Percentiles rank a stretch among this genome's conserved stretches.
Evolutionary conservation across 768 basidiomycete genomes (phyloP).

Genomic region (Phylloporus sp.): DNA sequence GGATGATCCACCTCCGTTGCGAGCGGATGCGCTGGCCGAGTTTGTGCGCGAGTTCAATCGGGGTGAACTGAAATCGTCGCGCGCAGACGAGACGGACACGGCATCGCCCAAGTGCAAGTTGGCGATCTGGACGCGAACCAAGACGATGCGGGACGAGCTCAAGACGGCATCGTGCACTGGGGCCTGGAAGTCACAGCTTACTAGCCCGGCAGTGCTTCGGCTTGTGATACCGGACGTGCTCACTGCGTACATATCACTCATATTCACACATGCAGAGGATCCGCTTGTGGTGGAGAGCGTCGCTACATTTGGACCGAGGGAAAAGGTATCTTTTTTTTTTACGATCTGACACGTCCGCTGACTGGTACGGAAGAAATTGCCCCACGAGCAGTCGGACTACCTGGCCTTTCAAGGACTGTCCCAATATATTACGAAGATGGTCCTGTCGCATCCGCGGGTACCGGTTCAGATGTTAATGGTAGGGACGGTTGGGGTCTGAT

Average conservation of each 20-base stretch:
- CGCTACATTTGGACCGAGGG: conserved; percentile 68
- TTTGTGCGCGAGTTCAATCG: conserved; percentile 60
- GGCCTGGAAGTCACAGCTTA: conserved; percentile 12
- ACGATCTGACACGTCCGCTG: not conserved
- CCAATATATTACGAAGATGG: conserved; percentile 58
- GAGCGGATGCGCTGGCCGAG: conserved; percentile 41
- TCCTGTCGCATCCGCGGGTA: conserved; percentile 50
- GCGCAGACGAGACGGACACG: not conserved
- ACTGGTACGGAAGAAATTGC: conserved; percentile 44
- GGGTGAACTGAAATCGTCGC: conserved; percentile 11
- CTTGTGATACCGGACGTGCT: conserved; percentile 63
- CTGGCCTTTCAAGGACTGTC: conserved; percentile 59
- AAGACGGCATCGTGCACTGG: not conserved
- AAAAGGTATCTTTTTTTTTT: conserved; percentile 48
- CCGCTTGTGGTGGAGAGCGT: conserved; percentile 56
- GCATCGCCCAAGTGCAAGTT: conserved; percentile 33
- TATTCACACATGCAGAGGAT: conserved; percentile 32
- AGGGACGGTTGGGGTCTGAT: not conserved
- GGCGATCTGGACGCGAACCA: conserved; percentile 50
- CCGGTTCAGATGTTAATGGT: conserved; percentile 53
- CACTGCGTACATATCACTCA: conserved; percentile 56
- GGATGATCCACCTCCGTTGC: conserved; percentile 35
- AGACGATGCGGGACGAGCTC: conserved; percentile 10
- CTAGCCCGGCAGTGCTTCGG: conserved; percentile 41
- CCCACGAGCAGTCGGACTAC: conserved; percentile 67